Evolutionary conservation across 2,329 filamentous ascomycete species (phyloP), one percentile per base, ranked within the genome.

Genomic region (Tolypocladium endophyticum): DNA sequence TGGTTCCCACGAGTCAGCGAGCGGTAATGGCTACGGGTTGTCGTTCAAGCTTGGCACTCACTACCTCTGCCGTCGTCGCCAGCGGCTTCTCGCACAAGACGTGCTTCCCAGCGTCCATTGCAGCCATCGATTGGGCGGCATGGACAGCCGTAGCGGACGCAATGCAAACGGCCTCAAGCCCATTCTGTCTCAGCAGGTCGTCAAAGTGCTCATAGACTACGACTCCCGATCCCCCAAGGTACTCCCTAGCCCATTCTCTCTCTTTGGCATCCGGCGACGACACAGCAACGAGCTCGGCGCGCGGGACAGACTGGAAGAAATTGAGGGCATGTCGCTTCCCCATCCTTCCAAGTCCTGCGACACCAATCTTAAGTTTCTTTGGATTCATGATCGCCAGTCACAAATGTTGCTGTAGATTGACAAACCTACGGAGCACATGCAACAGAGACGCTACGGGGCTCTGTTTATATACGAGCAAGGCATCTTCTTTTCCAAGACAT

Each of bases 11-110:
- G 8, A 8, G 36, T 55, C 47, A 61, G 30, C 28, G 33, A 16
- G 16, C 11, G 18, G 47, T 12, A 8, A 20, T 52, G 28, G 47
- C 23, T 16, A 33, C 16, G 8, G 16, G 4, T 2, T 20, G 3
- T 16, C 12, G 43, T 25, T 14, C 14, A 4, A 16, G 28, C 18
- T 5, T 52, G 25, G 47, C 47, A 72, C 79, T 64, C 72, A 85
- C 83, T 57, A 84, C 74, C 63, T 84, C 80, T 12, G 84, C 74
- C 61, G 77, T 81, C 0, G 82, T 87, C 57, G 78, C 81, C 55
- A 84, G 67, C 3, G 82, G 82, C 73, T 85, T 85, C 73, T 85
- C 82, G 67, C 81, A 84, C 18, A 85, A 71, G 0, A 84, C 81
- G 65, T 85, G 82, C 66, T 79, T 77, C 56, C 79, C 76, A 4